Evolutionary conservation across 116 monocot species (phyloP).

Genomic region (Zostera marina): DNA sequence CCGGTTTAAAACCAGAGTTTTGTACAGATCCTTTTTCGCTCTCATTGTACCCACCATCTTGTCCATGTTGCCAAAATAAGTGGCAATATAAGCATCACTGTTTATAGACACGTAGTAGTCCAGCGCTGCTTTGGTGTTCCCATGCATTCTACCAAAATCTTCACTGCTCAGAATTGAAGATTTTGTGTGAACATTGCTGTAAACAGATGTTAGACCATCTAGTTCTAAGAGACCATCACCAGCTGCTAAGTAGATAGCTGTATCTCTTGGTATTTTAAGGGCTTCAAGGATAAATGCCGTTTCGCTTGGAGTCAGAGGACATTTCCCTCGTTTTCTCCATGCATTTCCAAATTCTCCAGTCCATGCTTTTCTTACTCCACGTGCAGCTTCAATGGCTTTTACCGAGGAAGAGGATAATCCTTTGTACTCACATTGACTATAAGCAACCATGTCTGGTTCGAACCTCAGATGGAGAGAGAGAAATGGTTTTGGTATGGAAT

Average conservation of each 20-base stretch:
- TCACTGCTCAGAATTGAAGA: conserved; percentile 32
- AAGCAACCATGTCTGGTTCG: conserved; percentile 94
- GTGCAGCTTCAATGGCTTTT: conserved; percentile 42
- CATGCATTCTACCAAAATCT: conserved; percentile 58
- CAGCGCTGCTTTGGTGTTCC: conserved; percentile 82
- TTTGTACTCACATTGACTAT: conserved; percentile 57
- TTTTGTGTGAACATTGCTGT: conserved; percentile 64
- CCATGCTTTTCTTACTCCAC: conserved; percentile 42
- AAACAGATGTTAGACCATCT: conserved; percentile 62
- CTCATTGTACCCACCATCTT: conserved; percentile 92
- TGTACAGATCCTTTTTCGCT: conserved; percentile 35
- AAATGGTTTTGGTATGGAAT: conserved; percentile 80
- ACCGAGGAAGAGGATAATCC: conserved; percentile 35
- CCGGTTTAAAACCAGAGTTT: conserved; percentile 68
- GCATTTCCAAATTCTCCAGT: conserved; percentile 44
- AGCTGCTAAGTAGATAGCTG: conserved; percentile 67
- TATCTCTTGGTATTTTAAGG: conserved; percentile 47
- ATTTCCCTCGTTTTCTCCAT: conserved; percentile 83
- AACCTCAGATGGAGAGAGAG: conserved; percentile 78
- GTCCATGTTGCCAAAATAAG: conserved; percentile 93
- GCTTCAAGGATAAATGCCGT: conserved; percentile 77
- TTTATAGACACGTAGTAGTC: conserved; percentile 79
- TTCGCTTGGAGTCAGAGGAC: conserved; percentile 77
- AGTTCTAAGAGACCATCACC: conserved; percentile 82
- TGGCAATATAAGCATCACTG: conserved; percentile 73